Conservation (phyloP, 192 early-diverging fungal species). For the Cladochytrium replicatum region DNA sequence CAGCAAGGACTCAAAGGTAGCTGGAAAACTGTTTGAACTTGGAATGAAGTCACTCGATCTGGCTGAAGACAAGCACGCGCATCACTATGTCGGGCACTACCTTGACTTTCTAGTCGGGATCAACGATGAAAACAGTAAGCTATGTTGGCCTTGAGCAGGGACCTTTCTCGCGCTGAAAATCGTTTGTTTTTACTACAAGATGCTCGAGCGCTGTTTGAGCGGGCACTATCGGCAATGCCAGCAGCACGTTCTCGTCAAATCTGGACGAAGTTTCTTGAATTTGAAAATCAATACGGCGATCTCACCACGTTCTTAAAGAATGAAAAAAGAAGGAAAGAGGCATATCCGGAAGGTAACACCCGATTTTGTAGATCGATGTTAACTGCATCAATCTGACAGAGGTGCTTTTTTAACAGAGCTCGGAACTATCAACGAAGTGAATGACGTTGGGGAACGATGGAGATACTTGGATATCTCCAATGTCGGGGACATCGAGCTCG, state of each 20-base stretch:
- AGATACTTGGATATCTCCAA: constrained; percentile 64
- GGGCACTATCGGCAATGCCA: constrained; percentile 61
- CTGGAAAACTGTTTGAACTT: constrained; percentile 84
- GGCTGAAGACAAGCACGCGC: constrained; percentile 47
- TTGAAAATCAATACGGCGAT: constrained; percentile 85
- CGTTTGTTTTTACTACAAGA: constrained; percentile 34
- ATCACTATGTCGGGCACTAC: constrained; percentile 63
- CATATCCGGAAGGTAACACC: constrained; percentile 53
- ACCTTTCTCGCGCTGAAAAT: not conserved
- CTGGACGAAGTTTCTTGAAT: constrained; percentile 75
- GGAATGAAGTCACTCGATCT: constrained; percentile 63
- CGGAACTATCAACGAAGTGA: constrained; percentile 6
- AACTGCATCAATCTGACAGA: not conserved
- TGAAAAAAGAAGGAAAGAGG: constrained; percentile 67
- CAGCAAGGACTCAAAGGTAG: constrained; percentile 71
- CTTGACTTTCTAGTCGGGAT: constrained; percentile 77
- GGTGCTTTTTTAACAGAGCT: constrained; percentile 3
- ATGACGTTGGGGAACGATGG: constrained; percentile 54
- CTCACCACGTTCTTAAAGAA: constrained; percentile 58
- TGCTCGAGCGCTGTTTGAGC: constrained; percentile 80
- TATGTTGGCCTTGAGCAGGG: not conserved
- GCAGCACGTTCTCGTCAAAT: constrained; percentile 60
- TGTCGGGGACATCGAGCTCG: constrained; percentile 67
- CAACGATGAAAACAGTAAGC: constrained; percentile 81
- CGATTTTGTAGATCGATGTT: not conserved